Percentiles rank a stretch among this genome's conserved stretches.
These are phyloP conservation scores for Monilinia aucupariae DNA, from an alignment of 2,329 filamentous ascomycete species.

Conservation along the genomic window DNA sequence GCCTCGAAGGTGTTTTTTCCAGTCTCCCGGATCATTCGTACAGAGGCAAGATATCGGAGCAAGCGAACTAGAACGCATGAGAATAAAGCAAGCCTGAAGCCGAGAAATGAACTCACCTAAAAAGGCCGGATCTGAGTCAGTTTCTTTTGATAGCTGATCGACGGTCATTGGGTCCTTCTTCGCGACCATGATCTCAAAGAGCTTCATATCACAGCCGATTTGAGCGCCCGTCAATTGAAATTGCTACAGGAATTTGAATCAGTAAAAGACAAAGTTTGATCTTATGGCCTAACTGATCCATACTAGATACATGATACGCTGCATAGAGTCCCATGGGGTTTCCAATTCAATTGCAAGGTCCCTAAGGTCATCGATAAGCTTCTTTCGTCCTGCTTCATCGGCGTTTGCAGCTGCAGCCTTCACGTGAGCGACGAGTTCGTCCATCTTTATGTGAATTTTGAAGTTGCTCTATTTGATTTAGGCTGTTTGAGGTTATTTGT, in stretches of 20 bases:
- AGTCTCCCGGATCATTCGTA: constrained; percentile 9
- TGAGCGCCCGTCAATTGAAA: constrained; percentile 10
- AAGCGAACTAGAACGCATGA: not conserved
- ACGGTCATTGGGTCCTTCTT: constrained; percentile 7
- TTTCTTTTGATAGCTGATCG: constrained; percentile 3
- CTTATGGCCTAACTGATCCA: not conserved
- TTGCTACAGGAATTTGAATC: not conserved
- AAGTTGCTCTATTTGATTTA: too few species aligned
- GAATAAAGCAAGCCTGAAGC: not conserved
- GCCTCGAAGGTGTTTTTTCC: constrained; percentile 7
- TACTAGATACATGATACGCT: constrained; percentile 15
- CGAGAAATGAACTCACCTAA: not conserved
- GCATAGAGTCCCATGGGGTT: constrained; percentile 15
- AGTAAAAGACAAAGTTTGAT: not conserved
- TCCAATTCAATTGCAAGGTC: constrained; percentile 15
- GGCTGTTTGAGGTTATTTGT: not conserved
- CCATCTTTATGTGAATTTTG: not conserved
- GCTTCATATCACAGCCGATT: constrained; percentile 10
- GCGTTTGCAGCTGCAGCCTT: not conserved
- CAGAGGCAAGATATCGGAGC: constrained; percentile 13
- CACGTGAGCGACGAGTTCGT: not conserved
- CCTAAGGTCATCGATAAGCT: constrained; percentile 9
- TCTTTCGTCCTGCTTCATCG: constrained; percentile 12
- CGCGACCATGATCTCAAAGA: not conserved
- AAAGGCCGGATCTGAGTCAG: constrained; percentile 5